A percentile compares a stretch with the other conserved stretches of the same genome.
These are phyloP conservation scores for Isatis tinctoria DNA, from an alignment of 345 rosid species.

Conservation along the genomic window DNA sequence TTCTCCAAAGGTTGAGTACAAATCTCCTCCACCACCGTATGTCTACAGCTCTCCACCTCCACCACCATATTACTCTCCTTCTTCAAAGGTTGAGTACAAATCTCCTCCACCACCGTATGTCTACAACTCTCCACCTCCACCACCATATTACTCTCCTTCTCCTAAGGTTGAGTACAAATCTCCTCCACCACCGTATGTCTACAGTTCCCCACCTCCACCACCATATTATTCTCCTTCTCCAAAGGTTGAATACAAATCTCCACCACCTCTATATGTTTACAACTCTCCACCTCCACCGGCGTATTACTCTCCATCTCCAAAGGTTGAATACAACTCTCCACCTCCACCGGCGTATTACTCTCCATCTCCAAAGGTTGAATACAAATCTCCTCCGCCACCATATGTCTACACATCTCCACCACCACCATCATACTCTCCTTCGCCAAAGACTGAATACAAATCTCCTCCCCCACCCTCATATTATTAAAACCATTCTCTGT, in stretches of 20 bases:
- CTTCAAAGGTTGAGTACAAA: background rate
- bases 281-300: background rate
- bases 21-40: background rate
- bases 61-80: background rate
- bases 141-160: background rate
- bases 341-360: background rate
- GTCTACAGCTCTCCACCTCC: background rate
- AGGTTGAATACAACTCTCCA: background rate
- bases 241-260: background rate
- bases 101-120: background rate
- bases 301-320: background rate
- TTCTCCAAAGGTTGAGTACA: background rate
- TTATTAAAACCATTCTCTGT: background rate
- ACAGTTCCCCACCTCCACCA: background rate
- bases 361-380: background rate
- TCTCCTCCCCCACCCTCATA: slow-evolving; percentile 3
- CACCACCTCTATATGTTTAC: background rate
- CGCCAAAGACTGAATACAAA: background rate
- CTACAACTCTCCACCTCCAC: background rate
- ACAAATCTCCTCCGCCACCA: background rate
- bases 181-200: background rate
- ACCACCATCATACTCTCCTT: background rate
- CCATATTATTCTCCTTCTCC: background rate
- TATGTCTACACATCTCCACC: background rate
- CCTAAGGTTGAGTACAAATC: background rate